Base-by-base conservation (phyloP, 345 rosid genomes). In the Salix suchowensis region DNA sequence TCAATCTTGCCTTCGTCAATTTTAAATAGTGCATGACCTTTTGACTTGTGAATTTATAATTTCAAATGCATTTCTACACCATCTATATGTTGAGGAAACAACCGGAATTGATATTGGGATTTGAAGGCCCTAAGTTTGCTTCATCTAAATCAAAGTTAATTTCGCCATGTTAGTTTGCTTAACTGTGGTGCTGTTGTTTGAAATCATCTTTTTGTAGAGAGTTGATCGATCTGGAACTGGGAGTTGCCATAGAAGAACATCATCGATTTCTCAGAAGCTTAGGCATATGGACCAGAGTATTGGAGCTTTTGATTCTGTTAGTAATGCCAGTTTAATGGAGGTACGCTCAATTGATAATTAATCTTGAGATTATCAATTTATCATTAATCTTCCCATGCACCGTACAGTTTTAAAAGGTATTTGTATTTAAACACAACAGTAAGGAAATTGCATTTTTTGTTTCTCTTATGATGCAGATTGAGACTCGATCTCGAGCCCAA, bases 251-350 rank as follows among this genome's bases (percentile, higher is more conserved):
- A 88, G 92, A 91, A 88, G 94, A 90, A 61, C 89, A 18, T 80
- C 92, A 2, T 89, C 91, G 40, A 78, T 80, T 76, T 86, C 86
- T 46, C 96, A 89, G 46, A 91, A 79, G 90, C 91, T 89, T 75
- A 90, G 86, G 90, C 76, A 85, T 70, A 78, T 85, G 55, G 98
- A 91, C 70, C 77, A 81, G 65, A 84, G 74, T 83, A 83, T 78
- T 72, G 88, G 87, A 40, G 81, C 86, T 64, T 80, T 87, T 73
- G 97, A 92, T 80, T 93, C 92, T 54, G 65, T 89, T 75, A 91
- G 97, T 89, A 91, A 90, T 80, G 89, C 85, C 77, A 88, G 97
- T 84, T 84, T 96, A 67, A 93, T 96, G 98, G 98, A 93, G 91
- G 99, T 93, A 89, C 23, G 81, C 66, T 65, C 5, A 26, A 40